phyloP scores from a whole-genome alignment of 1,284 basidiomycete genomes.

The Tylopilus sp. region DNA sequence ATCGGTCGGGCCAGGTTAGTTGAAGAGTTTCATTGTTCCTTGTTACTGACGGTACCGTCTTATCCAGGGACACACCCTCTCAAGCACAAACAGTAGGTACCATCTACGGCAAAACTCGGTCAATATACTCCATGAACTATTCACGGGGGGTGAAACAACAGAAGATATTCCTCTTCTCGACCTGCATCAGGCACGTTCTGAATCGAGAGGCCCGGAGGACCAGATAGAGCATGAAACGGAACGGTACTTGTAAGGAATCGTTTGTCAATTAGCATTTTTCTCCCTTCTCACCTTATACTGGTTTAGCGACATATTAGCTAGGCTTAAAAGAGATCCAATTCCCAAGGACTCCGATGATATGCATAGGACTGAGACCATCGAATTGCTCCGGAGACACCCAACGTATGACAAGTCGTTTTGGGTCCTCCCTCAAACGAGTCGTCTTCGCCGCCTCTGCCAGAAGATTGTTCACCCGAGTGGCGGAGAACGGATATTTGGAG shows the following conservation, averaged over 20 bases:
- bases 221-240: constrained; percentile 73
- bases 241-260: constrained; percentile 69
- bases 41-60: constrained; percentile 12
- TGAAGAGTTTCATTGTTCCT: not conserved
- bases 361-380: constrained; percentile 82
- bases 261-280: not conserved
- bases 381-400: constrained; percentile 92
- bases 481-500: constrained; percentile 88
- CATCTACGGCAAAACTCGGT: constrained; percentile 69
- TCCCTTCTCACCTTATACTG: constrained; percentile 7
- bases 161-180: constrained; percentile 74
- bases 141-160: constrained; percentile 68
- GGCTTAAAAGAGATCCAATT: constrained; percentile 63
- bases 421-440: constrained; percentile 88
- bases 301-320: constrained; percentile 73
- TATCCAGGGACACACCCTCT: constrained; percentile 19
- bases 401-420: constrained; percentile 94
- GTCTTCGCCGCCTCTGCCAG: constrained; percentile 85
- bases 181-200: constrained; percentile 57
- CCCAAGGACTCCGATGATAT: constrained; percentile 70
- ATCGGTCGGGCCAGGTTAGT: constrained; percentile 39
- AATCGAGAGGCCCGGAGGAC: constrained; percentile 54
- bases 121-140: constrained; percentile 71
- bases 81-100: constrained; percentile 37
- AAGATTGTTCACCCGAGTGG: constrained; percentile 85